Percentiles rank a stretch among this genome's conserved stretches.
Conservation (phyloP, 441 rosid genomes). For the Aleurites moluccanus region DNA sequence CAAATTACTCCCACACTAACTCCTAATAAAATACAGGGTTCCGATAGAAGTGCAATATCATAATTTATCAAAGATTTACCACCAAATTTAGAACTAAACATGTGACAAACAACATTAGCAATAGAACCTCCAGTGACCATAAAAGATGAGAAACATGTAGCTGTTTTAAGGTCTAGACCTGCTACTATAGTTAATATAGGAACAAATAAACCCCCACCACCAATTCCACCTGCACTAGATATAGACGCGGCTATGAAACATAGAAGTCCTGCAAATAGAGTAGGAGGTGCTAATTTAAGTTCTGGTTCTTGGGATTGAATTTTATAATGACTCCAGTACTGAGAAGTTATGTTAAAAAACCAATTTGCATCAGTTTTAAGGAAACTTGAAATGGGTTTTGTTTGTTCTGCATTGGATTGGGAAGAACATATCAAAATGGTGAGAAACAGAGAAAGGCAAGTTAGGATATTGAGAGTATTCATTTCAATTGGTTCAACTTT, state of each 20-base stretch:
- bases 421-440: slow-evolving; percentile 27
- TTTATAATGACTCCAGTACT: slow-evolving; percentile 32
- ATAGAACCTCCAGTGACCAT: slow-evolving; percentile 96
- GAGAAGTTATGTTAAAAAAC: slow-evolving; percentile 27
- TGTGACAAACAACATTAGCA: slow-evolving; percentile 63
- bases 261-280: slow-evolving; percentile 45
- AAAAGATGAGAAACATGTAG: slow-evolving; percentile 80
- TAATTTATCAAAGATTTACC: slow-evolving; percentile 56
- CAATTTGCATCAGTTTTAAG: slow-evolving; percentile 13
- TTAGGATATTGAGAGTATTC: slow-evolving; percentile 22
- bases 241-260: slow-evolving; percentile 71
- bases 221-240: slow-evolving; percentile 96
- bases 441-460: slow-evolving; percentile 25
- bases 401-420: slow-evolving; percentile 35
- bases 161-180: slow-evolving; percentile 75
- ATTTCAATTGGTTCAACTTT: slow-evolving; percentile 32
- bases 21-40: slow-evolving; percentile 85
- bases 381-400: slow-evolving; percentile 22
- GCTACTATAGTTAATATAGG: slow-evolving; percentile 71
- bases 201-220: slow-evolving; percentile 86
- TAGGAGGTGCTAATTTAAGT: slow-evolving; percentile 38
- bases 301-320: slow-evolving; percentile 24
- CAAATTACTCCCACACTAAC: slow-evolving; percentile 85
- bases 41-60: slow-evolving; percentile 70
- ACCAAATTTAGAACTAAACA: slow-evolving; percentile 42